Percentiles rank a stretch among this genome's conserved stretches.
Evolutionary conservation across 2,329 filamentous ascomycete genomes (phyloP).

Genomic region (Trichoderma semiorbis): DNA sequence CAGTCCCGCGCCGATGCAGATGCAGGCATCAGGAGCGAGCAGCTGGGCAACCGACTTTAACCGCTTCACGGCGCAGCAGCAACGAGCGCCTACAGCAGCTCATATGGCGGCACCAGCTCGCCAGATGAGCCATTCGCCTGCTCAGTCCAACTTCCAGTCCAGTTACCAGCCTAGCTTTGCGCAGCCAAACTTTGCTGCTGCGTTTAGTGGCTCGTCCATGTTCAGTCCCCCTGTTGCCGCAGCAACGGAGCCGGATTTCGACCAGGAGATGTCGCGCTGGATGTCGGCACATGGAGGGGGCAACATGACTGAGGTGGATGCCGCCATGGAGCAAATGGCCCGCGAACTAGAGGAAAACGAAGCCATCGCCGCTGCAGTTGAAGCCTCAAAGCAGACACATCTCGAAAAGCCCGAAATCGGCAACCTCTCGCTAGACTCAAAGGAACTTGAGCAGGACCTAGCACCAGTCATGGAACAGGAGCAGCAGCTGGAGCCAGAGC

Average conservation of each 20-base stretch:
- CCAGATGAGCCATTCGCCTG: slow-evolving; percentile 25
- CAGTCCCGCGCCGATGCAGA: slow-evolving; percentile 25
- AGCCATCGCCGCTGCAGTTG: slow-evolving; percentile 25
- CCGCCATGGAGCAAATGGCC: slow-evolving; percentile 43
- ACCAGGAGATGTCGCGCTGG: slow-evolving; percentile 41
- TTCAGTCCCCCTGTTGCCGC: slow-evolving; percentile 24
- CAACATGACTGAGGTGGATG: slow-evolving; percentile 40
- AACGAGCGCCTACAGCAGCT: slow-evolving; percentile 23
- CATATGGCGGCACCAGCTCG: slow-evolving; percentile 23
- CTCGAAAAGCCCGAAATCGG: slow-evolving; percentile 33
- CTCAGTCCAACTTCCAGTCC: slow-evolving; percentile 19
- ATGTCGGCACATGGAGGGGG: slow-evolving; percentile 35
- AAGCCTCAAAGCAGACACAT: slow-evolving; percentile 25
- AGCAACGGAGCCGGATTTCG: slow-evolving; percentile 33
- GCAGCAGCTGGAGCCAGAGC: neutral
- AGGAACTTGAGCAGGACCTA: neutral
- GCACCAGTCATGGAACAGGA: slow-evolving; percentile 14
- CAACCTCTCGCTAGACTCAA: slow-evolving; percentile 29
- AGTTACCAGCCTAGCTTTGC: slow-evolving; percentile 33
- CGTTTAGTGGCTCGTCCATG: slow-evolving; percentile 27
- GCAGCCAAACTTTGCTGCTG: slow-evolving; percentile 25
- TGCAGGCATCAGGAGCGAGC: slow-evolving; percentile 24
- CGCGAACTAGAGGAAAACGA: slow-evolving; percentile 39
- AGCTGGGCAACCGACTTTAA: slow-evolving; percentile 39
- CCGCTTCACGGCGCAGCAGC: slow-evolving; percentile 32